Evolutionary conservation across 2,329 filamentous ascomycete genomes (phyloP).

Genomic region (Colletotrichum tabaci): DNA sequence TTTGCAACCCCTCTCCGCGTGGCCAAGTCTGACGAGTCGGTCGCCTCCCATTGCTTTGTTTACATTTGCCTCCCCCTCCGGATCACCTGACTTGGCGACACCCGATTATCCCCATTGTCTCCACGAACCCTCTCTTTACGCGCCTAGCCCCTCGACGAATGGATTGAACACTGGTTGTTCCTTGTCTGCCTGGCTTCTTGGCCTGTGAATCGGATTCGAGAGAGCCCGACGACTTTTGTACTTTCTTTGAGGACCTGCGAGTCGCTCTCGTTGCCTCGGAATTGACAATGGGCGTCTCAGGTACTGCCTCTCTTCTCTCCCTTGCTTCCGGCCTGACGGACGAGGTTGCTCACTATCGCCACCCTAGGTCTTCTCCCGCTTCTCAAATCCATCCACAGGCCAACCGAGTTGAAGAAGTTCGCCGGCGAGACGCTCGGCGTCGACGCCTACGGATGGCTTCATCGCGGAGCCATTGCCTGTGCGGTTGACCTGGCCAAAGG

Average conservation of each 20-base stretch:
- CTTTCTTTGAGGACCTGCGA: slow-evolving; percentile 21
- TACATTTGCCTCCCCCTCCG: slow-evolving; percentile 31
- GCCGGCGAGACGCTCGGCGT: slow-evolving; percentile 91
- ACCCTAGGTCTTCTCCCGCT: slow-evolving; percentile 85
- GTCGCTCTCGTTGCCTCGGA: slow-evolving; percentile 16
- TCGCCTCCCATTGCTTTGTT: slow-evolving; percentile 32
- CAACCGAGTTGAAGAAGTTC: slow-evolving; percentile 88
- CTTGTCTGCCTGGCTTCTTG: slow-evolving; percentile 20
- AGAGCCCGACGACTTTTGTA: slow-evolving; percentile 8
- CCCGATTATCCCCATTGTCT: not conserved
- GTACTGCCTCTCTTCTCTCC: slow-evolving; percentile 32
- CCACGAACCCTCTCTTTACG: slow-evolving; percentile 21
- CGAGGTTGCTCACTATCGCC: slow-evolving; percentile 28
- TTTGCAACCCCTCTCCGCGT: not conserved
- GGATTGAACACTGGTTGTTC: slow-evolving; percentile 25
- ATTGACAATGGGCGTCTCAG: slow-evolving; percentile 44
- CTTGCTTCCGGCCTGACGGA: slow-evolving; percentile 18
- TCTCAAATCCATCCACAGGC: slow-evolving; percentile 96
- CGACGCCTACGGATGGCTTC: slow-evolving; percentile 98
- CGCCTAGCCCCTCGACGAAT: slow-evolving; percentile 33
- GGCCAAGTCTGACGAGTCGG: not conserved
- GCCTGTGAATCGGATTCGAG: slow-evolving; percentile 31
- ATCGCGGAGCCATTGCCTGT: slow-evolving; percentile 91
- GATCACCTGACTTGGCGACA: slow-evolving; percentile 41
- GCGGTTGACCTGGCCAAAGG: slow-evolving; percentile 91